phyloP scores from a whole-genome alignment of 2,329 filamentous ascomycete species.

The Chrysosporium queenslandicum region DNA sequence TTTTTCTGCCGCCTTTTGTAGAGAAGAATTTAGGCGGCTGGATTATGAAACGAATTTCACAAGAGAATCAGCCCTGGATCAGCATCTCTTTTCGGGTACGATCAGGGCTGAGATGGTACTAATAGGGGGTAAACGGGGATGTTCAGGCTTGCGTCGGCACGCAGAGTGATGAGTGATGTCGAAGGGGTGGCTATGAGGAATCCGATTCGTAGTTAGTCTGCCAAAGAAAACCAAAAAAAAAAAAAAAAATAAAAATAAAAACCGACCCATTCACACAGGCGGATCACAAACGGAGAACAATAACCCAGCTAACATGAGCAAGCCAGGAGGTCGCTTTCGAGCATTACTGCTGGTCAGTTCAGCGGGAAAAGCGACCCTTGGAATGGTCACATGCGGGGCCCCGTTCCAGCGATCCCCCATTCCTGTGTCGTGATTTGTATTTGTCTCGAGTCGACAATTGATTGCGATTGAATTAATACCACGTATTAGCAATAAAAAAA shows the following conservation, averaged over 20 bases:
- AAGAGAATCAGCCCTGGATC: background rate
- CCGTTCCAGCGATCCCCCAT: background rate
- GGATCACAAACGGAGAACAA: too few species aligned
- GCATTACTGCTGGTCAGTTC: background rate
- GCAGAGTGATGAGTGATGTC: background rate
- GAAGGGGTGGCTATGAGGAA: slow-evolving; percentile 2
- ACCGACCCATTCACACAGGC: too few species aligned
- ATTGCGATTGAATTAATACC: too few species aligned
- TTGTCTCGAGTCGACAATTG: background rate
- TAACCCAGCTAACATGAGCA: background rate
- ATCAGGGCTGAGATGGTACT: background rate
- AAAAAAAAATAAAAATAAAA: background rate
- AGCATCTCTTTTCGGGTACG: background rate
- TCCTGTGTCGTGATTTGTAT: too few species aligned
- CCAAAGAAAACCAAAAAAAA: background rate
- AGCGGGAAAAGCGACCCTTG: background rate
- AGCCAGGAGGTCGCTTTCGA: background rate
- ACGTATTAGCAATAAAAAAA: too few species aligned
- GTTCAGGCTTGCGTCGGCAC: background rate
- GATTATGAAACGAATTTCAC: slow-evolving; percentile 2
- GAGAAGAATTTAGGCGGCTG: background rate
- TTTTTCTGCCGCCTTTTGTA: too few species aligned
- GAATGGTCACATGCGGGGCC: background rate
- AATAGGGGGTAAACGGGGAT: background rate
- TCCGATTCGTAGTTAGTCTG: slow-evolving; percentile 6